Evolutionary conservation across 352 stramenopile species (phyloP), one percentile per base, ranked within the genome.

Genomic region (Hyaloperonospora arabidopsidis): DNA sequence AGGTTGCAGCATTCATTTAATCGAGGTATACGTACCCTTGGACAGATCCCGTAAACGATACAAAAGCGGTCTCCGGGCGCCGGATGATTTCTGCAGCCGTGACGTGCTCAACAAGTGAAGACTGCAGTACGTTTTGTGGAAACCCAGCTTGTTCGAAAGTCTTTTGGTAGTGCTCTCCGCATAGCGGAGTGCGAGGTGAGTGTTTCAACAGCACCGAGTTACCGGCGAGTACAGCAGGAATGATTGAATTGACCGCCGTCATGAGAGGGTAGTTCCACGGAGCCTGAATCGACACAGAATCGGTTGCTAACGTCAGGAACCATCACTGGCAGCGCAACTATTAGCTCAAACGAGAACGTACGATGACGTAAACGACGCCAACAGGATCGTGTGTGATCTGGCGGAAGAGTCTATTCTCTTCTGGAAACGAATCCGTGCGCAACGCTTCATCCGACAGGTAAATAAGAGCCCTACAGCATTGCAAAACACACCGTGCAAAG

Each of bases 201-300:
- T 89, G 80, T 58, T 92, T 95, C 18, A 92, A 49, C 17, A 93
- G 43, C 45, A 92, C 78, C 39, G 82, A 73, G 65, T 93, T 93
- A 46, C 83, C 77, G 1, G 80, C 80, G 1, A 93, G 65, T 22
- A 93, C 67, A n/a, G 83, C 79, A 2, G 84, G 84, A 44, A 92
- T 86, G 53, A 92, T 81, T 18, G 74, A 86, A 60, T 94, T 94
- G 50, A 91, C 80, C 10, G 77, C 78, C n/a, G 82, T 94, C 72
- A 94, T 86, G 34, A 92, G 63, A 39, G 82, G 81, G 61, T 91
- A 94, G 70, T 93, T 93, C 79, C 80, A 93, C 5, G 84, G 79
- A 38, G 80, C 79, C 66, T 86, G 46, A 49, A 32, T 41, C 22
- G 44, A 43, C 34, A 52, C 18, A 39, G 4, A 43, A 50, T 40